Conservation (phyloP, 768 basidiomycete genomes). For the Boletus sp. region DNA sequence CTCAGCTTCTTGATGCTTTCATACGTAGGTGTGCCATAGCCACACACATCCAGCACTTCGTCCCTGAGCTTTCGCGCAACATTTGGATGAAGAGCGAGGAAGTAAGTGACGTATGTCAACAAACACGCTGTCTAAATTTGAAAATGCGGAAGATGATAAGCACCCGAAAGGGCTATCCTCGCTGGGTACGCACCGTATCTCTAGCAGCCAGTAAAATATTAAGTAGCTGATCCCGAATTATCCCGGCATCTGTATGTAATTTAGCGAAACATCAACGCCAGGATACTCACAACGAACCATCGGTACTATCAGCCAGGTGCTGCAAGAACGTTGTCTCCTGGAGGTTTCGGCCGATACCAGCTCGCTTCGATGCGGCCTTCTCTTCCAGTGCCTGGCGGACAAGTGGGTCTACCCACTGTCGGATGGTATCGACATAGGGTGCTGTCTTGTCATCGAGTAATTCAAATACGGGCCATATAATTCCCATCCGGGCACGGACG, state of each 20-base stretch:
- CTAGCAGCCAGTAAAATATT: constrained; percentile 74
- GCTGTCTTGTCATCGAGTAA: constrained; percentile 37
- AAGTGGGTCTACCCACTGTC: constrained; percentile 57
- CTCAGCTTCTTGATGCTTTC: constrained; percentile 57
- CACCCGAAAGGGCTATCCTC: background rate
- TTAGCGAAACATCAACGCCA: constrained; percentile 3
- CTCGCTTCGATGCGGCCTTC: constrained; percentile 37
- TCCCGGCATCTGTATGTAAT: constrained; percentile 46
- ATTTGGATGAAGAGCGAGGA: constrained; percentile 63
- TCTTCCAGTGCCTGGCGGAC: constrained; percentile 51
- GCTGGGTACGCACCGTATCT: constrained; percentile 57
- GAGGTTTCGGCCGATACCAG: constrained; percentile 37
- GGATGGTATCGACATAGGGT: constrained; percentile 34
- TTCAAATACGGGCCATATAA: constrained; percentile 43
- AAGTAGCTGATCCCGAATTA: constrained; percentile 74
- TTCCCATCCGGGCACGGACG: constrained; percentile 34
- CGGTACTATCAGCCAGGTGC: constrained; percentile 61
- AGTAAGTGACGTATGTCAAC: constrained; percentile 67
- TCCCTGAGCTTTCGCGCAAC: constrained; percentile 49
- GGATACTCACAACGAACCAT: constrained; percentile 40
- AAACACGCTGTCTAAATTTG: constrained; percentile 58
- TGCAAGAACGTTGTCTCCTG: constrained; percentile 63
- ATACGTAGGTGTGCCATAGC: constrained; percentile 48
- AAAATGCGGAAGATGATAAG: background rate
- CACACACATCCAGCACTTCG: constrained; percentile 60